Conservation (phyloP, 1,284 basidiomycete genomes). For the Ustilago shanxiensis region DNA sequence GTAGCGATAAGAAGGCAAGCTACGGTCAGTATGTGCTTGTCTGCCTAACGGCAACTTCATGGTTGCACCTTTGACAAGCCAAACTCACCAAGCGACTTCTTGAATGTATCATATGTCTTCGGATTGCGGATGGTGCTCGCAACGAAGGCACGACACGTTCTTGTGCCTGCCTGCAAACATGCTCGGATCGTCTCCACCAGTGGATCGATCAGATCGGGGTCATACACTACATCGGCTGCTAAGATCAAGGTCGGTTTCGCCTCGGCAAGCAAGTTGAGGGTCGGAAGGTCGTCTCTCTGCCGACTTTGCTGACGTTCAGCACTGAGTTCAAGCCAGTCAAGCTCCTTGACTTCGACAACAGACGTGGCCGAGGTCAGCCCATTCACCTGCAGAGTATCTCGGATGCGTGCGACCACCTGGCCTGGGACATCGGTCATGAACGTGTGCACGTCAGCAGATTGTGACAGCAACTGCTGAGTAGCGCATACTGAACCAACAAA, state of each 20-base stretch:
- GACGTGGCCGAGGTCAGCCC: conserved; percentile 11
- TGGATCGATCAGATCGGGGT: conserved; percentile 48
- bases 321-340: conserved; percentile 53
- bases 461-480: conserved; percentile 17
- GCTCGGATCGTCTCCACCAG: conserved; percentile 45
- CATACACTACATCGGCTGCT: conserved; percentile 56
- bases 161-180: conserved; percentile 24
- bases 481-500: conserved; percentile 49
- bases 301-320: conserved; percentile 44
- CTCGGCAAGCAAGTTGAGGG: conserved; percentile 35
- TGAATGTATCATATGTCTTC: conserved; percentile 40
- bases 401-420: conserved; percentile 37
- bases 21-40: neutral
- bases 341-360: conserved; percentile 21
- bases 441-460: conserved; percentile 11
- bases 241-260: conserved; percentile 44
- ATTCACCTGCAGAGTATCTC: conserved; percentile 36
- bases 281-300: conserved; percentile 44
- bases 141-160: conserved; percentile 37
- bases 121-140: conserved; percentile 51
- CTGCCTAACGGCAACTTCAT: neutral
- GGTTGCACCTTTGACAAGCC: neutral
- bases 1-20: neutral
- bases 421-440: conserved; percentile 52
- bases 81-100: conserved; percentile 33